phyloP scores from a whole-genome alignment of 148 eudicot genomes.

The Cornus florida region DNA sequence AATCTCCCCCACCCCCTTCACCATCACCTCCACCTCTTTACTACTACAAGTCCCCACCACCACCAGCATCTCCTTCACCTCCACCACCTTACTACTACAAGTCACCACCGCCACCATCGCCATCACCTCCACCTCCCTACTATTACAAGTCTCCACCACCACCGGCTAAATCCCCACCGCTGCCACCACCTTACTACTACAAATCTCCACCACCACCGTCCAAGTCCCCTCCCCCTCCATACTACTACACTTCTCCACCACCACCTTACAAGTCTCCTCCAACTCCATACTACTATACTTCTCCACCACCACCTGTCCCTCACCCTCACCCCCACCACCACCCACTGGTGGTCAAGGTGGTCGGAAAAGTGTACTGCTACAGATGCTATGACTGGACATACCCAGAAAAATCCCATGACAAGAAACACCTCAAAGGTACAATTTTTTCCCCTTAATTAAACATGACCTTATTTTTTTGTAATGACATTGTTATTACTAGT shows the following conservation, averaged over 20 bases:
- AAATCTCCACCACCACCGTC: slow-evolving; percentile 30
- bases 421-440: slow-evolving; percentile 52
- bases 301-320: slow-evolving; percentile 15
- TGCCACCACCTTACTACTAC: slow-evolving; percentile 2
- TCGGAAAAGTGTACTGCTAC: slow-evolving; percentile 56
- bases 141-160: slow-evolving; percentile 28
- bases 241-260: slow-evolving; percentile 16
- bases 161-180: slow-evolving; percentile 1
- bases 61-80: slow-evolving; percentile 18
- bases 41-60: slow-evolving; percentile 27
- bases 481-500: too few relatives aligned
- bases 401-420: slow-evolving; percentile 47
- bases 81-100: slow-evolving; percentile 33
- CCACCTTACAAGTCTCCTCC: slow-evolving; percentile 20
- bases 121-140: slow-evolving; percentile 22
- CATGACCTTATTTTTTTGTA: too few relatives aligned
- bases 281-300: slow-evolving; percentile 20
- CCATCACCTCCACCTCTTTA: slow-evolving; percentile 26
- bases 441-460: background rate
- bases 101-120: slow-evolving; percentile 28
- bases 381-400: slow-evolving; percentile 47
- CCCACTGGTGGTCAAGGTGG: slow-evolving; percentile 35
- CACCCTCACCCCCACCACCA: slow-evolving; percentile 22
- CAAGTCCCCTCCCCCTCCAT: background rate
- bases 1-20: slow-evolving; percentile 33